Conservation (phyloP, 2,329 filamentous ascomycete species). For the Metarhizium guizhouense region DNA sequence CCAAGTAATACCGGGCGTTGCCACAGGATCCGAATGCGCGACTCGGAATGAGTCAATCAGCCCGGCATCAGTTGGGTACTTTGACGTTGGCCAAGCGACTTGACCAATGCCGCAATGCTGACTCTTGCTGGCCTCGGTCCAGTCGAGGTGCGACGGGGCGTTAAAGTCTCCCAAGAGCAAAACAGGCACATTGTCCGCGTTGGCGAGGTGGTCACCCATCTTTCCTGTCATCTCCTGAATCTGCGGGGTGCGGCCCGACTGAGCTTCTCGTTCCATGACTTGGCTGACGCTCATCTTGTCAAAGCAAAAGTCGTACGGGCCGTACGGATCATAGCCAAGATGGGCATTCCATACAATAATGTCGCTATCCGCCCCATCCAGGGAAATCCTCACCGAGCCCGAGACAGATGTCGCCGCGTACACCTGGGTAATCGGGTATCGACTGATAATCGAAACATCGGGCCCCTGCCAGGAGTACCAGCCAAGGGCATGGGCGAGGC, state of each 20-base stretch:
- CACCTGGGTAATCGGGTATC: slow-evolving; percentile 25
- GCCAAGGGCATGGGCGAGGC: slow-evolving; percentile 26
- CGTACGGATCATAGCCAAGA: slow-evolving; percentile 27
- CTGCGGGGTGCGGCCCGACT: slow-evolving; percentile 26
- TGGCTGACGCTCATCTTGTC: slow-evolving; percentile 19
- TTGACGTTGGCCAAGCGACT: slow-evolving; percentile 27
- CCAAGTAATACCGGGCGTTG: slow-evolving; percentile 25
- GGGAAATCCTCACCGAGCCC: slow-evolving; percentile 23
- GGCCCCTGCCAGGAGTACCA: slow-evolving; percentile 26
- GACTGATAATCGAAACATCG: slow-evolving; percentile 24
- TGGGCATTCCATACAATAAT: slow-evolving; percentile 27
- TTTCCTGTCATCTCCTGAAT: slow-evolving; percentile 20
- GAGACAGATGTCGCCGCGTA: slow-evolving; percentile 16
- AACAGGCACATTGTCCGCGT: slow-evolving; percentile 21
- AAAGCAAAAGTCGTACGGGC: slow-evolving; percentile 32
- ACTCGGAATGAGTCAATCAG: slow-evolving; percentile 28
- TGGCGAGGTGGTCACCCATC: slow-evolving; percentile 19
- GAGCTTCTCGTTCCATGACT: slow-evolving; percentile 22
- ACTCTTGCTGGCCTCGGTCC: slow-evolving; percentile 17
- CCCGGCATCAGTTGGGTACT: slow-evolving; percentile 20
- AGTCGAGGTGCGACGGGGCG: slow-evolving; percentile 32
- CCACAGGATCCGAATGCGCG: slow-evolving; percentile 22
- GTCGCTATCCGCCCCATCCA: slow-evolving; percentile 17
- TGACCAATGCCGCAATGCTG: slow-evolving; percentile 24
- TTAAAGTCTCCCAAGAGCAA: slow-evolving; percentile 31